Conservation (phyloP, 192 early-diverging fungal genomes). For the Phycomyces nitens region DNA sequence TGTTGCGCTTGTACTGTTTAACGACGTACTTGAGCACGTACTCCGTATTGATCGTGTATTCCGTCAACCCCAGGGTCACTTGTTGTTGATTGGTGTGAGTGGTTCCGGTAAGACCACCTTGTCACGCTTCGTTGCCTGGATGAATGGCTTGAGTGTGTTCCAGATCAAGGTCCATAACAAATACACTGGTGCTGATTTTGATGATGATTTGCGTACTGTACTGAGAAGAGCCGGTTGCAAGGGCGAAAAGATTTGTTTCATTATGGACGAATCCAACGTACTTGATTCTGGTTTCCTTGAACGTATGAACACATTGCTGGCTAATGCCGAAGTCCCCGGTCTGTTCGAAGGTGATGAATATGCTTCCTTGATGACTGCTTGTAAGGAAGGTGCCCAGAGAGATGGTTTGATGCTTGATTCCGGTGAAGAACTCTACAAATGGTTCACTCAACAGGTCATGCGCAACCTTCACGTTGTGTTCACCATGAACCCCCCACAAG, state of each 20-base stretch:
- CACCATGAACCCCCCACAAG: conserved; percentile 99
- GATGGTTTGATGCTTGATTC: conserved; percentile 95
- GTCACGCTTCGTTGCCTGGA: conserved; percentile 99
- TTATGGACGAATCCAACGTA: conserved; percentile 98
- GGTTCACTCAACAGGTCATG: conserved; percentile 97
- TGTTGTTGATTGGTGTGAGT: conserved; percentile 96
- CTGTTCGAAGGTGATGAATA: conserved; percentile 99
- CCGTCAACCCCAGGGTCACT: conserved; percentile 96
- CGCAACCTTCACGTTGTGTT: conserved; percentile 98
- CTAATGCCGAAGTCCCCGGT: conserved; percentile 98
- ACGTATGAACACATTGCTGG: conserved; percentile 98
- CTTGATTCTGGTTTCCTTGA: conserved; percentile 96
- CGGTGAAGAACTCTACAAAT: conserved; percentile 92
- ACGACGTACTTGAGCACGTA: conserved; percentile 97
- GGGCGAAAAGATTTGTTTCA: conserved; percentile 97
- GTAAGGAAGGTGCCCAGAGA: conserved; percentile 89
- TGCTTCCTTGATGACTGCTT: conserved; percentile 87
- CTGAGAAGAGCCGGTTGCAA: conserved; percentile 91
- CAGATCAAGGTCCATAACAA: conserved; percentile 98
- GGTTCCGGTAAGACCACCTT: conserved; percentile 98
- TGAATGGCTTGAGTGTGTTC: conserved; percentile 95
- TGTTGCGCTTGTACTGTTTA: conserved; percentile 93
- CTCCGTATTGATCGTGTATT: conserved; percentile 98
- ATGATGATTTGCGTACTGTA: conserved; percentile 92
- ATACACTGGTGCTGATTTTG: conserved; percentile 95